phyloP scores from a whole-genome alignment of 1,284 basidiomycete genomes.

The Irpex sp. region DNA sequence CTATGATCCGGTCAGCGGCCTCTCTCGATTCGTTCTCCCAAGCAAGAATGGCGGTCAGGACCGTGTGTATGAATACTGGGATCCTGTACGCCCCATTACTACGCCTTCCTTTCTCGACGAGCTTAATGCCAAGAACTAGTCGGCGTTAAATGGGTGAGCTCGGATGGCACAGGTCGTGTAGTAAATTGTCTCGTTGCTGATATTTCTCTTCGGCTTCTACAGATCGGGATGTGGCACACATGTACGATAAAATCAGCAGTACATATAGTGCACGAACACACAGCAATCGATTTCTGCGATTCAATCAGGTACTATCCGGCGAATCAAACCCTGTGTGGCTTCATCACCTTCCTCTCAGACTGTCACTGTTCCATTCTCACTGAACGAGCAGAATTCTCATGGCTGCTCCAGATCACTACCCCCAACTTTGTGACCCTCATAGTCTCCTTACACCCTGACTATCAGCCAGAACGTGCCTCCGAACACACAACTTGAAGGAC shows the following conservation, averaged over 20 bases:
- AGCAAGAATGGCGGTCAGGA: neutral
- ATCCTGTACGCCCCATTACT: neutral
- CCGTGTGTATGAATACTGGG: neutral
- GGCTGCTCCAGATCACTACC: neutral
- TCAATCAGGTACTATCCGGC: neutral
- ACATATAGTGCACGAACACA: neutral
- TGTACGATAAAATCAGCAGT: neutral
- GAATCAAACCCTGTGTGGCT: neutral
- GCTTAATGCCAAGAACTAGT: neutral
- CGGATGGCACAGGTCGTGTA: neutral
- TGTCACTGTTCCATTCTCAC: neutral
- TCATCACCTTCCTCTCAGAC: neutral
- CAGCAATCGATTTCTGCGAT: neutral
- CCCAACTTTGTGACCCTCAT: neutral
- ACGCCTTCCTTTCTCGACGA: neutral
- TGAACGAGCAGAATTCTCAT: neutral
- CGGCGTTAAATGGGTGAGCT: neutral
- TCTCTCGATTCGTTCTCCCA: neutral
- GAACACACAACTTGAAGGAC: too few relatives aligned
- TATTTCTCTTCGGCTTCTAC: neutral
- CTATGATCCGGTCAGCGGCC: neutral
- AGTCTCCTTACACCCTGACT: neutral
- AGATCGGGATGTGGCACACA: neutral
- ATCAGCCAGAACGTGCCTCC: neutral
- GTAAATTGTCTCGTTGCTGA: neutral